Base-by-base conservation (phyloP, 257 asterid genomes). In the Eustoma russellianum region DNA sequence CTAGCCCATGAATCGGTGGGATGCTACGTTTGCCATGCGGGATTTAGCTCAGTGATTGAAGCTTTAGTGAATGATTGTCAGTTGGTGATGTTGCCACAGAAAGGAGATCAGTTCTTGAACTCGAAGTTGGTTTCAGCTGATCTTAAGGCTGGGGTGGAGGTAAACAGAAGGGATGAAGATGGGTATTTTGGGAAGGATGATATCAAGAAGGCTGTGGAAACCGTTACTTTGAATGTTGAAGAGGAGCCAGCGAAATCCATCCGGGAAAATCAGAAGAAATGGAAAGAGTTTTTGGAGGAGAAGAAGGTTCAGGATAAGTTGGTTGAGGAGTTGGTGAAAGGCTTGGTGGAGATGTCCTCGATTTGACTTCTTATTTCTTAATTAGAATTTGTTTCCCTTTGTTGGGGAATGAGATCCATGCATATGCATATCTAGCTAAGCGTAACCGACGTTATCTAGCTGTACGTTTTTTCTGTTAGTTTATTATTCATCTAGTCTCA, bases 41-140 rank as follows among this genome's bases (percentile, higher is more conserved):
- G 90, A 6, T 78, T 75, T 24, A 79, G 90, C 35, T 81, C 85
- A 7, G 74, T 75, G 13, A 61, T 75, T 1, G 90, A 78, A 48
- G 90, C 74, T 8, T 41, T 75, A 1, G 65, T 73, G 60, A 78
- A 69, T n/a, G 83, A 76, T 5, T 81, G 83, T 15, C 83, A 78
- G 56, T 50, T 81, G 0, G 79, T 81, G 3, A 61, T 73, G 81
- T 10, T 78, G 61, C 90, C 55, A 7, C 48, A 33, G 2, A 44
- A 50, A 18, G 70, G 64, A 2, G 70, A 65, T 18, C 64, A 51
- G 48, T 56, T 59, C 35, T 35, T 77, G 70, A 74, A 74, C 17
- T 63, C 75, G 0, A 80, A 63, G 74, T 71, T 74, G 0, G 74
- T 80, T 7, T 49, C 76, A 17, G 60, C 63, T 17, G 88, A 80